These are phyloP conservation scores for Phytophthora fragariaefolia DNA, from an alignment of 352 stramenopile genomes.

Conservation along the genomic window DNA sequence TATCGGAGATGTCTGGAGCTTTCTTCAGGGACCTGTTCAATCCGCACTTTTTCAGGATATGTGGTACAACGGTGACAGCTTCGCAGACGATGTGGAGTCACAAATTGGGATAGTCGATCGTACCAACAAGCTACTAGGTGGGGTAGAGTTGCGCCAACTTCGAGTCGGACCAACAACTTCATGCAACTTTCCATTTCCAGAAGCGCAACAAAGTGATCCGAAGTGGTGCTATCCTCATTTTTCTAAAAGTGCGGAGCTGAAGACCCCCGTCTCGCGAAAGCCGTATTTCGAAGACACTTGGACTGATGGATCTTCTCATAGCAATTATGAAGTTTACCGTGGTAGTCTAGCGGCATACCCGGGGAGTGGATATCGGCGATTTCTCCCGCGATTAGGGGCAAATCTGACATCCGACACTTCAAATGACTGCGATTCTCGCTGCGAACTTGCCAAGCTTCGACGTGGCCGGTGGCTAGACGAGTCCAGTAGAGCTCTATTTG, in stretches of 20 bases:
- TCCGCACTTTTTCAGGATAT: slow-evolving; percentile 51
- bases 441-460: slow-evolving; percentile 45
- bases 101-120: slow-evolving; percentile 60
- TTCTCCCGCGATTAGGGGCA: slow-evolving; percentile 25
- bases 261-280: slow-evolving; percentile 5
- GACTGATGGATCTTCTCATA: slow-evolving; percentile 8
- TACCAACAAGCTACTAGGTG: slow-evolving; percentile 63
- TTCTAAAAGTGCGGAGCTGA: slow-evolving; percentile 30
- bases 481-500: slow-evolving; percentile 53
- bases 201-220: slow-evolving; percentile 1
- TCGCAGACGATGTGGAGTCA: slow-evolving; percentile 49
- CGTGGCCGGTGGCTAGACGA: slow-evolving; percentile 60
- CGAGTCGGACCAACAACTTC: slow-evolving; percentile 45
- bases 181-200: slow-evolving; percentile 12
- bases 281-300: slow-evolving; percentile 45
- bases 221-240: slow-evolving; percentile 56
- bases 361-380: slow-evolving; percentile 32
- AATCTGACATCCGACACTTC: slow-evolving; percentile 3
- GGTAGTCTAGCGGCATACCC: slow-evolving; percentile 52
- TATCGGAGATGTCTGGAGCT: slow-evolving; percentile 63
- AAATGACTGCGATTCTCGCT: slow-evolving; percentile 40
- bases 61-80: slow-evolving; percentile 70
- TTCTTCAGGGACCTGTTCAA: slow-evolving; percentile 49
- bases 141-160: slow-evolving; percentile 57
- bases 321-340: slow-evolving; percentile 25